phyloP scores from a whole-genome alignment of 2,329 filamentous ascomycete genomes.

The Fusarium sacchari region DNA sequence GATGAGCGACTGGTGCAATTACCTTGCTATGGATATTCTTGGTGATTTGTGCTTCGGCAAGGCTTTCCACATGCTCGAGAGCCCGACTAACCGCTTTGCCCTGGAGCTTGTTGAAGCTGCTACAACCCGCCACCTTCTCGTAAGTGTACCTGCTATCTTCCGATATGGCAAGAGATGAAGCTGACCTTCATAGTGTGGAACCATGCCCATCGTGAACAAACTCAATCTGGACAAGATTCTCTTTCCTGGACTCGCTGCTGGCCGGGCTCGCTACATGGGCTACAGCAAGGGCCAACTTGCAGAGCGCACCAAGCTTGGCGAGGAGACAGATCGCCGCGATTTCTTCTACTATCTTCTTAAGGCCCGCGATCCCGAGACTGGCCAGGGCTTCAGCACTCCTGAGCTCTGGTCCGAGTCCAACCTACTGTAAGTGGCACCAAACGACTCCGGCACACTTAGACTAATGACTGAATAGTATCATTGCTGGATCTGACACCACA shows the following conservation, averaged over 20 bases:
- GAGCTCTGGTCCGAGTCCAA: constrained; percentile 79
- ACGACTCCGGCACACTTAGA: not conserved
- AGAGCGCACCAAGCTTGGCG: constrained; percentile 72
- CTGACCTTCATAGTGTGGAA: constrained; percentile 66
- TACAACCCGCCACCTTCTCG: constrained; percentile 74
- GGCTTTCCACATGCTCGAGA: constrained; percentile 70
- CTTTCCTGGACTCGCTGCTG: constrained; percentile 73
- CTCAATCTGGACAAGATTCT: constrained; percentile 74
- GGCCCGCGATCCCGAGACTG: constrained; percentile 76
- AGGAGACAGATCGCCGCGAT: constrained; percentile 74
- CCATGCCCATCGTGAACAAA: constrained; percentile 74
- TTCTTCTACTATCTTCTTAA: constrained; percentile 81
- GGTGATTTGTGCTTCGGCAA: constrained; percentile 70
- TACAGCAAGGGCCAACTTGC: constrained; percentile 75
- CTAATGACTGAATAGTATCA: constrained; percentile 60
- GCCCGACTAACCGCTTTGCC: constrained; percentile 70
- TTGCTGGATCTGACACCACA: constrained; percentile 77
- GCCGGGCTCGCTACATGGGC: constrained; percentile 75
- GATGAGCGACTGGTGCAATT: constrained; percentile 72
- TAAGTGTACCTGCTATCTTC: constrained; percentile 52
- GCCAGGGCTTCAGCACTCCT: constrained; percentile 70
- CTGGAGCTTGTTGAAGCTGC: constrained; percentile 74
- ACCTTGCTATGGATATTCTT: constrained; percentile 70
- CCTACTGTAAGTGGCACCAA: constrained; percentile 59
- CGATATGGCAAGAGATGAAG: not conserved